Percentiles rank a stretch among this genome's conserved stretches.
phyloP scores from a whole-genome alignment of 2,329 filamentous ascomycete species.

The Aaosphaeria arxii region DNA sequence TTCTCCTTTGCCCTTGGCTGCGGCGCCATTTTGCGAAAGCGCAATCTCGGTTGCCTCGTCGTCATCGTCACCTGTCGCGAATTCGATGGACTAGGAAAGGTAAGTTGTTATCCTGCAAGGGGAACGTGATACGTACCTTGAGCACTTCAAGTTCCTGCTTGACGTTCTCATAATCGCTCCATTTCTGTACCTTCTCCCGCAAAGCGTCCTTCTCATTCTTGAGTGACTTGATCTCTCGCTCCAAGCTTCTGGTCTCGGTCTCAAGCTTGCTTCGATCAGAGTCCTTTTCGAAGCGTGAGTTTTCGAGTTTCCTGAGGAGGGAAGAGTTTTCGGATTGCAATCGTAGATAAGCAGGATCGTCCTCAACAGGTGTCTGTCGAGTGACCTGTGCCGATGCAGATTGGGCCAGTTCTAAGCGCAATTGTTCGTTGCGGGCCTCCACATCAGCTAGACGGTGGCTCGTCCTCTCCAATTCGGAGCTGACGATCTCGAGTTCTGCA shows the following conservation, averaged over 20 bases:
- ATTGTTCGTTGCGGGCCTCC: constrained; percentile 89
- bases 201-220: constrained; percentile 78
- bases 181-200: constrained; percentile 78
- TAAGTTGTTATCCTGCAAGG: constrained; percentile 7
- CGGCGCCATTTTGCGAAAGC: constrained; percentile 47
- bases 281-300: constrained; percentile 78
- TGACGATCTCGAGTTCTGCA: constrained; percentile 91
- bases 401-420: constrained; percentile 87
- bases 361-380: constrained; percentile 68
- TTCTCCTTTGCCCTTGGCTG: constrained; percentile 64
- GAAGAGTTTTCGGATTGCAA: constrained; percentile 92
- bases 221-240: constrained; percentile 72
- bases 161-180: constrained; percentile 92
- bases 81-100: constrained; percentile 73
- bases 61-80: constrained; percentile 80
- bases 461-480: constrained; percentile 86
- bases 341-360: constrained; percentile 85
- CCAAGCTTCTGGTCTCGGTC: constrained; percentile 69
- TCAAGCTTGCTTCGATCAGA: constrained; percentile 74
- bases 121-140: constrained; percentile 52
- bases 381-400: constrained; percentile 67
- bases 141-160: constrained; percentile 95
- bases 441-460: constrained; percentile 84
- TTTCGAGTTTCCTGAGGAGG: constrained; percentile 82
- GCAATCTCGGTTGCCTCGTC: constrained; percentile 35